phyloP scores from a whole-genome alignment of 305 asterid genomes.

The Rubia occidens region DNA sequence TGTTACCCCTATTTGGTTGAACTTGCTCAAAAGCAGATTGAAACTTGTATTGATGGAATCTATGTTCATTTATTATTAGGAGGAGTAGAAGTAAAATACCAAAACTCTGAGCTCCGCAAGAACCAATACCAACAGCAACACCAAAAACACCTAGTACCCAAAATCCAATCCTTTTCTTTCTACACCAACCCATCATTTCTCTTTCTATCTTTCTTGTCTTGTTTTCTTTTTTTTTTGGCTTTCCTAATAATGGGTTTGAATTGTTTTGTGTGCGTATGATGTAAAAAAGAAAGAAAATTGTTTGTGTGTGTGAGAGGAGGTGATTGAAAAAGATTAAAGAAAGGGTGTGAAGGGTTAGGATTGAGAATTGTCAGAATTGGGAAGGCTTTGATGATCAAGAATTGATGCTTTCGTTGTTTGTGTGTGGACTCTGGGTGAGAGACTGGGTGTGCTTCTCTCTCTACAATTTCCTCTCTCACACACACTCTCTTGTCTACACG shows the following conservation, averaged over 20 bases:
- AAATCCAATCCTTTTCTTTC: constrained; percentile 42
- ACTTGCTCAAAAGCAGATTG: constrained; percentile 18
- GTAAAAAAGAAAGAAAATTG: neutral
- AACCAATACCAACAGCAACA: constrained; percentile 33
- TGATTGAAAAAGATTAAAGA: constrained; percentile 18
- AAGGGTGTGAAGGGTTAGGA: constrained; percentile 24
- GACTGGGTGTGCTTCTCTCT: constrained; percentile 3
- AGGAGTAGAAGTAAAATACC: constrained; percentile 15
- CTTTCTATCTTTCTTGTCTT: constrained; percentile 18
- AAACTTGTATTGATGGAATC: constrained; percentile 19
- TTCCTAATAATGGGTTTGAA: constrained; percentile 27
- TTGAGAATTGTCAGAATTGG: constrained; percentile 29
- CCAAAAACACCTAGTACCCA: constrained; percentile 23
- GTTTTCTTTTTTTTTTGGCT: constrained; percentile 27
- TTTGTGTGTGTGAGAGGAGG: constrained; percentile 18
- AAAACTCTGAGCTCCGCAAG: constrained; percentile 27
- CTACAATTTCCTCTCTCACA: constrained; percentile 1
- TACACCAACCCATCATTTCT: constrained; percentile 39
- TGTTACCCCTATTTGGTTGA: constrained; percentile 17
- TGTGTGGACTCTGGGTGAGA: constrained; percentile 21
- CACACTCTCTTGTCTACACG: constrained; percentile 19
- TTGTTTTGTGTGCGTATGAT: constrained; percentile 12
- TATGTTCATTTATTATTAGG: constrained; percentile 14
- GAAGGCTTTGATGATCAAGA: constrained; percentile 47
- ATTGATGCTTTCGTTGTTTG: constrained; percentile 35